Conservation (phyloP, 805 yeast species). For the Debaryomyces hansenii region DNA sequence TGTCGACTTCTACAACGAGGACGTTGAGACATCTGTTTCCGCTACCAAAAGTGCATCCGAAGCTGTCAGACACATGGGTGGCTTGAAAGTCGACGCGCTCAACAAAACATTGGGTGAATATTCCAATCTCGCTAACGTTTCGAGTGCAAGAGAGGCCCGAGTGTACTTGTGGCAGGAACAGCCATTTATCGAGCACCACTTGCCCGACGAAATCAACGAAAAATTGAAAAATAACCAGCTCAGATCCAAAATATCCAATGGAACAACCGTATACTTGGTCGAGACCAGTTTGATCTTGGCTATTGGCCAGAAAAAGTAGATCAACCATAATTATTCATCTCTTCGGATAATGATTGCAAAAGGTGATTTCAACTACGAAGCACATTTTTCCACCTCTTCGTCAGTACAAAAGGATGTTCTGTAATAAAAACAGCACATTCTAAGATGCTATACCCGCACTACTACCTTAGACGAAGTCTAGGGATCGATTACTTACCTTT, state of each 20-base stretch:
- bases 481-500: no score
- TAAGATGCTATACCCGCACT: no score
- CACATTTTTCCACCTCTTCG: no score
- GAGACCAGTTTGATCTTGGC: constrained; percentile 26
- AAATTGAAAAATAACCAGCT: constrained; percentile 16
- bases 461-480: no score
- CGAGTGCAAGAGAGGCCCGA: constrained; percentile 18
- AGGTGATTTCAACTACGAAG: no score
- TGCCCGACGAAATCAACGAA: constrained; percentile 11
- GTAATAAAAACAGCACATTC: no score
- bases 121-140: constrained; percentile 21
- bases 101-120: constrained; percentile 18
- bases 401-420: no score
- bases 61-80: constrained; percentile 34
- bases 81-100: constrained; percentile 24
- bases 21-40: constrained; percentile 18
- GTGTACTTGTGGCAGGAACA: constrained; percentile 22
- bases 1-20: constrained; percentile 40
- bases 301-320: constrained; percentile 20
- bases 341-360: not conserved
- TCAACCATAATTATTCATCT: not conserved
- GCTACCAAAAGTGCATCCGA: not conserved
- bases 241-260: constrained; percentile 8
- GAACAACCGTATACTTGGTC: constrained; percentile 10
- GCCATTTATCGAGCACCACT: constrained; percentile 26